Conservation (phyloP, 2,329 filamentous ascomycete species). For the Calonectria naviculata region DNA sequence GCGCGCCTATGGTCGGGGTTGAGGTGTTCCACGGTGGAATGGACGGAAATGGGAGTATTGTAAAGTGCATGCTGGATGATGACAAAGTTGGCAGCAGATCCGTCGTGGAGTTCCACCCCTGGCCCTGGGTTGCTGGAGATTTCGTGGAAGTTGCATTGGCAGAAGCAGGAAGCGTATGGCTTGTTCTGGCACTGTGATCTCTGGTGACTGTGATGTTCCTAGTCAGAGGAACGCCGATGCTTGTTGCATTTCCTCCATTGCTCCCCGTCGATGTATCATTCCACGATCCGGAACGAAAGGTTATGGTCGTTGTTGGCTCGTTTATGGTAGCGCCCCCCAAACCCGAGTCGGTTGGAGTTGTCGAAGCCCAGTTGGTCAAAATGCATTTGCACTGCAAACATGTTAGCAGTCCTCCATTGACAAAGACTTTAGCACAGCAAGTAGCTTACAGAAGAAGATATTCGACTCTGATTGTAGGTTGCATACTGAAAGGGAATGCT, state of each 20-base stretch:
- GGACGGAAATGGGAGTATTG: not conserved
- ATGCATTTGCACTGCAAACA: slow-evolving; percentile 13
- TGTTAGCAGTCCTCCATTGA: not conserved
- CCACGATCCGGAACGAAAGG: not conserved
- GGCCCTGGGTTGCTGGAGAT: not conserved
- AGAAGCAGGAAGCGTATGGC: not conserved
- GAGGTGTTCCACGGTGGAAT: not conserved
- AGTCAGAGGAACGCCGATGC: not conserved
- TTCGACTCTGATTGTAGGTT: slow-evolving; percentile 40
- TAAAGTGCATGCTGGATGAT: not conserved
- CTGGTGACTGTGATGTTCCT: not conserved
- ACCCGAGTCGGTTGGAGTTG: not conserved
- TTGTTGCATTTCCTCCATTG: not conserved
- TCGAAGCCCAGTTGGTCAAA: not conserved
- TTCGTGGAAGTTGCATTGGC: not conserved
- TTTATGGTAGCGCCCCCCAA: not conserved
- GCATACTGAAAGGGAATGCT: slow-evolving; percentile 44
- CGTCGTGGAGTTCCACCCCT: not conserved
- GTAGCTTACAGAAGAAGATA: slow-evolving; percentile 46
- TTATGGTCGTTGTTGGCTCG: not conserved
- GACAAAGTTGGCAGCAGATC: not conserved
- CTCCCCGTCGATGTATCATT: not conserved
- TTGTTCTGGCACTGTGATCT: not conserved
- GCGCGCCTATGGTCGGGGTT: not conserved
- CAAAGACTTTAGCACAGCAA: too few relatives aligned